Evolutionary conservation across 106 monocot species (phyloP).

Genomic region (Vanilla planifolia): DNA sequence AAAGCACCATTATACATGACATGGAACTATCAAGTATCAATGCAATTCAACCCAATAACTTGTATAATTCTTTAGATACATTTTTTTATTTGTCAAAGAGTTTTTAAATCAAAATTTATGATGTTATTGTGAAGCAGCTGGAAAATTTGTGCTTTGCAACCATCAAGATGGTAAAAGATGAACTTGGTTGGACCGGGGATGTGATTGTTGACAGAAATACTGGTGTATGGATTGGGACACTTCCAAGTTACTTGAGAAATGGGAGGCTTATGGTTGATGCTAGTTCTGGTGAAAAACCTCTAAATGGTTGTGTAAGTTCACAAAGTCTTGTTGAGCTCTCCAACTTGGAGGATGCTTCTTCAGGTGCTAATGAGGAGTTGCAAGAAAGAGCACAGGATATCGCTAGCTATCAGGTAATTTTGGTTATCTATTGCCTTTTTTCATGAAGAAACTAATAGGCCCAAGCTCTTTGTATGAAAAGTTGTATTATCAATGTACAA

Average conservation of each 20-base stretch:
- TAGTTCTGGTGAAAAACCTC: constrained; percentile 1
- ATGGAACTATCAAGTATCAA: too few relatives aligned
- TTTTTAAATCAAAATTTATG: too few relatives aligned
- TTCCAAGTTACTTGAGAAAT: constrained; percentile 56
- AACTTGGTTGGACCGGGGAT: constrained; percentile 51
- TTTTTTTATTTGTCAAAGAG: too few relatives aligned
- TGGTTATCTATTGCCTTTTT: background rate
- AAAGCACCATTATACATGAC: too few relatives aligned
- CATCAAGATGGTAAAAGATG: constrained; percentile 59
- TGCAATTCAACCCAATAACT: too few relatives aligned
- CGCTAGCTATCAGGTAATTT: constrained; percentile 85
- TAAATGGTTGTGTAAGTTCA: constrained; percentile 2
- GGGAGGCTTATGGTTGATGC: background rate
- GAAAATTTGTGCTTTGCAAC: constrained; percentile 53
- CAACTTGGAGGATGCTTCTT: constrained; percentile 6
- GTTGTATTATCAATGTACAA: too few relatives aligned
- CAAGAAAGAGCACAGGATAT: constrained; percentile 44
- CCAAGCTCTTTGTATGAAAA: too few relatives aligned
- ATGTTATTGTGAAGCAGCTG: too few relatives aligned
- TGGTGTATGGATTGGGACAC: constrained; percentile 68
- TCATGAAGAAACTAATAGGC: too few relatives aligned
- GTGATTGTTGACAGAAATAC: constrained; percentile 33
- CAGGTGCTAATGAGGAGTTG: constrained; percentile 11
- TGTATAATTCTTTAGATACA: too few relatives aligned
- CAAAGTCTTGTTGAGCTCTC: constrained; percentile 3